phyloP scores from a whole-genome alignment of 768 basidiomycete genomes.

The Neoboletus subvelutipes region DNA sequence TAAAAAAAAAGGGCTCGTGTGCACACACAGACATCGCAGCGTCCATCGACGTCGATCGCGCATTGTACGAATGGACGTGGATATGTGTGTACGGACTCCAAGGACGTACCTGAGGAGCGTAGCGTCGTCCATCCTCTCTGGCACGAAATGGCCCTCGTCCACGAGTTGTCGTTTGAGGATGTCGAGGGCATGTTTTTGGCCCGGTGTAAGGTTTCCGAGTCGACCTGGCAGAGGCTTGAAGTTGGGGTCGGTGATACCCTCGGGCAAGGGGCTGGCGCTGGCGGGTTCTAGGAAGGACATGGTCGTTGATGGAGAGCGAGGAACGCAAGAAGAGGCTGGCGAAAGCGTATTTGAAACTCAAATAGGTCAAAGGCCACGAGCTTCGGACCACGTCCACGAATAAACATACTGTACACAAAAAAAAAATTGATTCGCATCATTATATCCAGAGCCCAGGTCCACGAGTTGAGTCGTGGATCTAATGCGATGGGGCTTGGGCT shows the following conservation, averaged over 20 bases:
- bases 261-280: conserved; percentile 55
- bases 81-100: not conserved
- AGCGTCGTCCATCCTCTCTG: conserved; percentile 69
- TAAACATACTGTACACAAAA: not conserved
- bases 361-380: conserved; percentile 4
- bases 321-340: not conserved
- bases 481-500: conserved; percentile 33
- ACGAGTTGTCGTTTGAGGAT: conserved; percentile 64
- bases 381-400: too few species aligned
- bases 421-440: conserved; percentile 29
- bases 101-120: conserved; percentile 58
- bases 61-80: not conserved
- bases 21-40: not conserved
- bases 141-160: conserved; percentile 58
- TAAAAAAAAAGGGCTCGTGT: not conserved
- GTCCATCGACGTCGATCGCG: conserved; percentile 17
- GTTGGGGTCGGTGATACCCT: conserved; percentile 60
- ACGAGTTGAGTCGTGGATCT: conserved; percentile 36
- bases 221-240: conserved; percentile 70
- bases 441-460: conserved; percentile 32
- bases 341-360: conserved; percentile 10
- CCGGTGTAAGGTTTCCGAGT: conserved; percentile 70
- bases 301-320: conserved; percentile 14
- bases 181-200: conserved; percentile 64
- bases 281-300: conserved; percentile 39